Conservation (phyloP, 768 basidiomycete genomes). For the Amanita rubescens region DNA sequence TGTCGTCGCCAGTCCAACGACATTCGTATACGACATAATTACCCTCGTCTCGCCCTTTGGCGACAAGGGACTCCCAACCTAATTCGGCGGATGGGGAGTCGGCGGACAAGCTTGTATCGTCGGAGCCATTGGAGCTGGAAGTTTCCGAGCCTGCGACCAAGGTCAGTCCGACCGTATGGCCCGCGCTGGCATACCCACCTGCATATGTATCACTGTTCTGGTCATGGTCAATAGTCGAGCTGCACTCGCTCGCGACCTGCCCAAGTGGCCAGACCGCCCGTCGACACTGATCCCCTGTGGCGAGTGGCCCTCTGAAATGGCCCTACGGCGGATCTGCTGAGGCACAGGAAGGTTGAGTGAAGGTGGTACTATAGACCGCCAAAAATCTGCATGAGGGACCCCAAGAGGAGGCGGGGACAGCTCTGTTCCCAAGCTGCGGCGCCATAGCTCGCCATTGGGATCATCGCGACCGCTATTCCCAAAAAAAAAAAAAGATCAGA, state of each 20-base stretch:
- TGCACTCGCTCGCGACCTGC: neutral
- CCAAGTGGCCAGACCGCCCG: neutral
- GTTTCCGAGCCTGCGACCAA: neutral
- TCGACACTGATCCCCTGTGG: too few relatives aligned
- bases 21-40: constrained; percentile 19
- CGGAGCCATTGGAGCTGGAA: neutral
- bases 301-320: too few relatives aligned
- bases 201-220: neutral
- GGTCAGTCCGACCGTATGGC: neutral
- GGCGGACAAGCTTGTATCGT: neutral
- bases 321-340: neutral
- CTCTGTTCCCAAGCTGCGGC: neutral
- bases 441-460: constrained; percentile 2
- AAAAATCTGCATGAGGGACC: neutral
- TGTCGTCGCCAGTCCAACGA: constrained; percentile 22
- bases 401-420: neutral
- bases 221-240: neutral
- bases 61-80: constrained; percentile 5
- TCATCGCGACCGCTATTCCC: neutral
- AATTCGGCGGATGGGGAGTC: neutral
- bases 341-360: neutral
- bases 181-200: neutral
- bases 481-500: neutral
- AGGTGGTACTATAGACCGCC: neutral
- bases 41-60: constrained; percentile 7